Base-by-base conservation (phyloP, 129 eudicot genomes). In the Flaveria ramosissima region DNA sequence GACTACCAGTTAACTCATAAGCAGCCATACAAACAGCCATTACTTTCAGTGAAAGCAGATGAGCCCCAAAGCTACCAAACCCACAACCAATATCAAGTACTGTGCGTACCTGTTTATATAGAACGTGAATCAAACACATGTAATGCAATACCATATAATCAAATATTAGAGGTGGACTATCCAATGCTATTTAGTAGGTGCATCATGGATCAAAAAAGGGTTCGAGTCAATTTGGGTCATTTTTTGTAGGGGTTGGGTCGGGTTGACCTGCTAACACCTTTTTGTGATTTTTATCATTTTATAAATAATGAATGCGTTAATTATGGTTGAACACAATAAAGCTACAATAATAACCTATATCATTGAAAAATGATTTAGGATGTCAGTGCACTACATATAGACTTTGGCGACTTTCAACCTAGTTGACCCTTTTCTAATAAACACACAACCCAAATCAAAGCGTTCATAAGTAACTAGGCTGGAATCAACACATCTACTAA, bases 21-120 rank as follows among this genome's bases (percentile, higher is more conserved):
- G 95, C 88, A 78, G 98, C 98, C 80, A 85, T 78, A 84, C 98
- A 93, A 56, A 90, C 74, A 57, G 92, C 81, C 97, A 85, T 90
- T 79, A 93, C 46, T 62, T 88, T 90, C 39, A 90, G 87, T 8
- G 98, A 86, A 41, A 93, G 85, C 79, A 93, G 81, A 89, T 90
- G 98, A 50, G 97, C 92, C 24, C 96, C 97, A 85, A 93, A 93
- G 84, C 97, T 93, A 73, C 98, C 98, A 87, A 93, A 93, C 43
- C 98, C 98, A 74, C 98, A 93, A 43, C 96, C 97, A 81, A 93
- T 90, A 86, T 93, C 98, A 50, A 93, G 82, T 60, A 93, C 89
- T 5, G 76, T 85, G 68, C 70, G 98, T 60, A 93, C 97, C 98
- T 93, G 91, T 79, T 48, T 20, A 65, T 62, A 62, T 21, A 79